Evolutionary conservation across 2,329 filamentous ascomycete species (phyloP).

Genomic region (Ophiocordyceps robertsii): DNA sequence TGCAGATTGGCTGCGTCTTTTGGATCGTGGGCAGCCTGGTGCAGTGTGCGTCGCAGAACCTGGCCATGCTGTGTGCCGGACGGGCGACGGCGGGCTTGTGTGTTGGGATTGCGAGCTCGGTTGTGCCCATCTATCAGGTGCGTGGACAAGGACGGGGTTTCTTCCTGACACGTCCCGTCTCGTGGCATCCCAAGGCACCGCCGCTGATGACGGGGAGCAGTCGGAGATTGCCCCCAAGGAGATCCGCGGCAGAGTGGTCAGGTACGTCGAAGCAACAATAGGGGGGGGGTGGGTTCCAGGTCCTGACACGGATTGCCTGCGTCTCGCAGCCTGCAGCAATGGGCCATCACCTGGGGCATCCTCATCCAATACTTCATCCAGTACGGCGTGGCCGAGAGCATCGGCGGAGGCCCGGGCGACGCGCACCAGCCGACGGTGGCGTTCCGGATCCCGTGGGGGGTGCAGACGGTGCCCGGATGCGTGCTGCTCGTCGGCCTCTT

Average conservation of each 20-base stretch:
- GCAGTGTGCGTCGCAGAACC: slow-evolving; percentile 48
- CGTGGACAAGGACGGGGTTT: not conserved
- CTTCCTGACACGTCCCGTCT: no score
- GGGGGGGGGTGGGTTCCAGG: no score
- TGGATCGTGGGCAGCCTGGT: slow-evolving; percentile 40
- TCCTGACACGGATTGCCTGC: not conserved
- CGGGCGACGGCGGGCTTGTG: slow-evolving; percentile 59
- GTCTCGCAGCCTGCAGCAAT: slow-evolving; percentile 40
- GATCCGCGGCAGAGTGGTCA: slow-evolving; percentile 45
- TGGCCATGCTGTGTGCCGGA: slow-evolving; percentile 59
- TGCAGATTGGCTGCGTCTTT: slow-evolving; percentile 34
- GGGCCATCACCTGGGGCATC: slow-evolving; percentile 60
- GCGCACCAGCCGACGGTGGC: slow-evolving; percentile 35
- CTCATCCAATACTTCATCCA: slow-evolving; percentile 54
- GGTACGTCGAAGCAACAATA: slow-evolving; percentile 3
- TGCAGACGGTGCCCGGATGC: slow-evolving; percentile 43
- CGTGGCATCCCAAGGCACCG: no score
- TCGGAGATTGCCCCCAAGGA: slow-evolving; percentile 49
- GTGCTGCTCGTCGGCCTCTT: slow-evolving; percentile 41
- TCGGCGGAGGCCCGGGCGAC: slow-evolving; percentile 36
- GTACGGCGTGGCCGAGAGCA: slow-evolving; percentile 42
- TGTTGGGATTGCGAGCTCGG: slow-evolving; percentile 60
- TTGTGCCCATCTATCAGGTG: slow-evolving; percentile 55
- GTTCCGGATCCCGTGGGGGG: slow-evolving; percentile 48
- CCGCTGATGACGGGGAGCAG: slow-evolving; percentile 1